Evolutionary conservation across 305 asterid genomes (phyloP), one percentile per base, ranked within the genome.

Genomic region (Fraxinus angustifolia): DNA sequence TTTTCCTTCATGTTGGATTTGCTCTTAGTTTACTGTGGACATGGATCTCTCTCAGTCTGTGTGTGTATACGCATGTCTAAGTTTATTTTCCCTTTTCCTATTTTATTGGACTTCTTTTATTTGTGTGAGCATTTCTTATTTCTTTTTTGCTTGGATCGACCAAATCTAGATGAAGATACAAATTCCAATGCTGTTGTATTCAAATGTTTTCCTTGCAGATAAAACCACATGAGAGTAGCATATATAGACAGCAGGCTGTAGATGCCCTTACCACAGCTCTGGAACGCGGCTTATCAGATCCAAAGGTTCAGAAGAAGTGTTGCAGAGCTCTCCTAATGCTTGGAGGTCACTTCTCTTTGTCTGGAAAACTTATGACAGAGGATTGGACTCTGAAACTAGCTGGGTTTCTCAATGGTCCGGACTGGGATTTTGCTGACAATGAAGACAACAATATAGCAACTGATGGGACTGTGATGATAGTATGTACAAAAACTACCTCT

Each of bases 341-440:
- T 3, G 98, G 97, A 82, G 97, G 97, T 79, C 77, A 87, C 88
- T 89, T 91, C 86, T 91, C 97, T 2, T 88, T 85, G 26, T 88
- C 90, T 1, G 97, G 97, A 76, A 94, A 92, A 84, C 88, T 92
- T 75, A 91, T 92, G 97, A 94, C 97, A 11, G 97, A 94, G 88
- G 96, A 94, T 87, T 91, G 95, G 95, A 87, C 91, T 80, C 85
- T 94, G 34, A 90, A 90, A 82, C 87, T 86, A 77, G 88, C 93
- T 6, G 97, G 98, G 1, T 91, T 91, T 86, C 95, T 90, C 78
- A 89, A 85, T 45, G 88, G 97, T 36, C 94, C 91, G 2, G 93
- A 80, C 70, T 86, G 81, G 82, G 93, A 90, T 73, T 62, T 72
- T 83, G 82, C 89, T 33, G 91, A 87, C 0, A 77, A 58, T 72